Base-by-base conservation (phyloP, 192 early-diverging fungal genomes). In the Coemansia sp. region DNA sequence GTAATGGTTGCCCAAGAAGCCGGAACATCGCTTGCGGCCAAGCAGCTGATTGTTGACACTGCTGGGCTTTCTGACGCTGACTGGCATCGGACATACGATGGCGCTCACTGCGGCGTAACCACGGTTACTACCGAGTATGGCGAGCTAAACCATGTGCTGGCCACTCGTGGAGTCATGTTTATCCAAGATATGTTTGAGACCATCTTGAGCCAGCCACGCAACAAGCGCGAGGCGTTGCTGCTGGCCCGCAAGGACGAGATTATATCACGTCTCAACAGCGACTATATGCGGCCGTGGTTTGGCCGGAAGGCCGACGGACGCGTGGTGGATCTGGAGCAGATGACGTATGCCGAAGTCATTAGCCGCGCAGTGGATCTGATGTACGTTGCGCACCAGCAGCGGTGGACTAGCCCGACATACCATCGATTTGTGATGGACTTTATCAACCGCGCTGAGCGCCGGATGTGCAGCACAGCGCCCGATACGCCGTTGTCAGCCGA, bases 1-100 rank as follows among this genome's bases (percentile, higher is more conserved):
- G 84, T 96, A 54, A 94, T 98, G 92, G 92, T 94, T 29, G 89
- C 94, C 48, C 89, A 91, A 70, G 94, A 98, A 73, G 86, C 85
- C 35, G 71, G 84, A 35, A 88, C 94, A 2, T 91, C 90, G 21
- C 78, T 65, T 3, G 86, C 73, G 5, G 92, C 88, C 44, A 98
- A 96, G 81, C 77, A 95, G 66, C 85, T 92, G 42, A 95, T 98
- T 65, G 93, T 88, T 6, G 82, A 82, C 29, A 84, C 92, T 5
- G 83, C 91, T 30, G 95, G 93, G 29, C 85, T 95, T 30, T 46
- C 64, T 3, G 92, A 98, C 54, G 50, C 81, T 14, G 82, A 88
- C 35, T 96, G 95, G 95, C 86, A 91, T 54, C 81, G 85, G 58
- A 92, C 94, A 16, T 93, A 91, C 76, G 84, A 84, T 57, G 84